These are phyloP conservation scores for Edaphochlamys debaryana DNA, from an alignment of 139 green algal genomes.

Conservation along the genomic window DNA sequence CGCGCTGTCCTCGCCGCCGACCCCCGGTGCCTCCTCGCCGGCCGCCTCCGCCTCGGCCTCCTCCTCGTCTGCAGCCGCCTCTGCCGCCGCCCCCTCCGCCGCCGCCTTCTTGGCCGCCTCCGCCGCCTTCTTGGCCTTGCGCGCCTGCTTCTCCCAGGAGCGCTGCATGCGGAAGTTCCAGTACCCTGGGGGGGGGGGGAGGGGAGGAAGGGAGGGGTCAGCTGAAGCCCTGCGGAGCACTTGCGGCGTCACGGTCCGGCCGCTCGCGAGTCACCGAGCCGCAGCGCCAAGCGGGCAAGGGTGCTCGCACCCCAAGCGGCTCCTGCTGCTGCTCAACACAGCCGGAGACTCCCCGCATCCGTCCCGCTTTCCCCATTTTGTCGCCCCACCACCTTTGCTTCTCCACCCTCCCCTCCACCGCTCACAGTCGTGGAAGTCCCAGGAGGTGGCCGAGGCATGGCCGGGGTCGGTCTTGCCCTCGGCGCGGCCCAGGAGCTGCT, in stretches of 20 bases:
- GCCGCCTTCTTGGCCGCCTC: background rate
- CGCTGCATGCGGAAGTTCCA: constrained; percentile 59
- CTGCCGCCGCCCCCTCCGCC: background rate
- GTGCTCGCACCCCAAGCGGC: too few relatives aligned
- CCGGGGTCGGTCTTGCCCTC: constrained; percentile 16
- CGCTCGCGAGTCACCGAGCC: too few relatives aligned
- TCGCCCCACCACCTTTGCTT: too few relatives aligned
- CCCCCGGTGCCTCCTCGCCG: background rate
- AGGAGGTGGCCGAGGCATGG: background rate
- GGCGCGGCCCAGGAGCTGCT: constrained; percentile 45
- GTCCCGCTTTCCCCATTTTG: too few relatives aligned
- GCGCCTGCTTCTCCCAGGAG: constrained; percentile 45
- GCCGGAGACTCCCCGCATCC: too few relatives aligned
- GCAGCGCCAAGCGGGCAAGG: too few relatives aligned
- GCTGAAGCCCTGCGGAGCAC: too few relatives aligned
- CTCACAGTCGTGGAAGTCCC: constrained; percentile 60
- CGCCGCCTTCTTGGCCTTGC: background rate
- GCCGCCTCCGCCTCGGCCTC: background rate
- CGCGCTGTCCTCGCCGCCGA: background rate
- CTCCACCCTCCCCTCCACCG: too few relatives aligned
- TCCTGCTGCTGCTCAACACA: too few relatives aligned
- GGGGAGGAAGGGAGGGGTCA: too few relatives aligned
- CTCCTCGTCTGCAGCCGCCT: background rate
- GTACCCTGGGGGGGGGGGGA: constrained; percentile 27
- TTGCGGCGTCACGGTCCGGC: too few relatives aligned